Evolutionary conservation across 1,284 basidiomycete genomes (phyloP).

Genomic region (Apiotrichum gamsii): DNA sequence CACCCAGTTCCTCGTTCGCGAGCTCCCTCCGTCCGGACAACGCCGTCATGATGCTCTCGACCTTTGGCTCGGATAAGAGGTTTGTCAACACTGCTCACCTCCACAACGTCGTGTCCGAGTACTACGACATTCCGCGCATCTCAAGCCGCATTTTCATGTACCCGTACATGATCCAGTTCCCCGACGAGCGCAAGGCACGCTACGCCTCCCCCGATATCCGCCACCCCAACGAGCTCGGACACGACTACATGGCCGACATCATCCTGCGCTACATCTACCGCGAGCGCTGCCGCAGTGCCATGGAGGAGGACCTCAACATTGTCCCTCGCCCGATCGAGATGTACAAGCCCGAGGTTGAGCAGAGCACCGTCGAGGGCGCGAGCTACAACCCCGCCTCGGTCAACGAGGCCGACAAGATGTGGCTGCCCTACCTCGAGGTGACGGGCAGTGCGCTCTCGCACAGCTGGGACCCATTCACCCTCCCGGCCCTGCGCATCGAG

Average conservation of each 20-base stretch:
- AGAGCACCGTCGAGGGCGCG: background rate
- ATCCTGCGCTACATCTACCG: background rate
- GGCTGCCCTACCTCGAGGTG: background rate
- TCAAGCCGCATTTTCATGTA: constrained; percentile 5
- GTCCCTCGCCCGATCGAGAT: background rate
- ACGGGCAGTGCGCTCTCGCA: background rate
- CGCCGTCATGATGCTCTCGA: constrained; percentile 3
- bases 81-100: constrained; percentile 4
- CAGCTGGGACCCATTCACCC: background rate
- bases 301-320: background rate
- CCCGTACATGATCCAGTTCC: constrained; percentile 6
- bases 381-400: background rate
- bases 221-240: constrained; percentile 6
- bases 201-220: background rate
- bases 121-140: constrained; percentile 9
- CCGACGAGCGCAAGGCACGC: background rate
- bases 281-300: background rate
- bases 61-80: background rate
- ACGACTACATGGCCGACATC: constrained; percentile 6
- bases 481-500: constrained; percentile 1
- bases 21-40: background rate
- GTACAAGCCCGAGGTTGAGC: background rate
- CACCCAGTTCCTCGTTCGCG: constrained; percentile 7
- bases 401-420: background rate
- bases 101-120: background rate